Percentiles rank a stretch among this genome's conserved stretches.
Conservation (phyloP, 305 asterid species). For the Plantago rigida region DNA sequence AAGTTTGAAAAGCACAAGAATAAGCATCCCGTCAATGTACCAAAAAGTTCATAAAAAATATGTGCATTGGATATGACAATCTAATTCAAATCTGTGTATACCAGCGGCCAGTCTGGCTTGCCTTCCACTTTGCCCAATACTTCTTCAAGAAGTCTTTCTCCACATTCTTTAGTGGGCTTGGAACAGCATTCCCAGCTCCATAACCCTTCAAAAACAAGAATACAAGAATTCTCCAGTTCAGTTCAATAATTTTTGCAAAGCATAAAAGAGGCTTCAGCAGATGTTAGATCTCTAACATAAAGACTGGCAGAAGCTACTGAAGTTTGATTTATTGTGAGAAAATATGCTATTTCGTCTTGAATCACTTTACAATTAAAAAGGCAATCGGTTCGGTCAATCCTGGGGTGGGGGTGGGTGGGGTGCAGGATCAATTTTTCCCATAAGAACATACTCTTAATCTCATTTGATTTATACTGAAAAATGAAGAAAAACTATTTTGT, state of each 20-base stretch:
- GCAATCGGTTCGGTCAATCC: too few species aligned
- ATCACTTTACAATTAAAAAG: too few species aligned
- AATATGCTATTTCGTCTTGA: too few species aligned
- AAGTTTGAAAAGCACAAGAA: constrained; percentile 22
- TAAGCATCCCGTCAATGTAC: constrained; percentile 23
- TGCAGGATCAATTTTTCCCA: too few species aligned
- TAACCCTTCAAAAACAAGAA: constrained; percentile 58
- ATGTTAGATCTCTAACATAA: constrained; percentile 2
- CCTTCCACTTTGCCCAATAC: constrained; percentile 94
- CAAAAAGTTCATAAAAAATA: constrained; percentile 11
- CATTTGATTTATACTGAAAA: too few species aligned
- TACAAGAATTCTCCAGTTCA: constrained; percentile 9
- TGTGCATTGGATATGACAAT: constrained; percentile 1
- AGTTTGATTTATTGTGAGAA: not conserved
- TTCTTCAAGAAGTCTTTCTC: constrained; percentile 81
- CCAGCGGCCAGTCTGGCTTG: constrained; percentile 90
- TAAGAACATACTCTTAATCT: too few species aligned
- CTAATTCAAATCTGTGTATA: constrained; percentile 25
- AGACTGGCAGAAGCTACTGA: not conserved
- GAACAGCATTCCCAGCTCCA: constrained; percentile 82
- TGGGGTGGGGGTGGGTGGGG: too few species aligned
- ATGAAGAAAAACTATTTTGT: too few species aligned
- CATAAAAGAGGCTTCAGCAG: constrained; percentile 8
- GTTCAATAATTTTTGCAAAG: constrained; percentile 17
- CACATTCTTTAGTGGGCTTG: constrained; percentile 84